phyloP scores from a whole-genome alignment of 768 basidiomycete species.

The Arthromyces matolae region DNA sequence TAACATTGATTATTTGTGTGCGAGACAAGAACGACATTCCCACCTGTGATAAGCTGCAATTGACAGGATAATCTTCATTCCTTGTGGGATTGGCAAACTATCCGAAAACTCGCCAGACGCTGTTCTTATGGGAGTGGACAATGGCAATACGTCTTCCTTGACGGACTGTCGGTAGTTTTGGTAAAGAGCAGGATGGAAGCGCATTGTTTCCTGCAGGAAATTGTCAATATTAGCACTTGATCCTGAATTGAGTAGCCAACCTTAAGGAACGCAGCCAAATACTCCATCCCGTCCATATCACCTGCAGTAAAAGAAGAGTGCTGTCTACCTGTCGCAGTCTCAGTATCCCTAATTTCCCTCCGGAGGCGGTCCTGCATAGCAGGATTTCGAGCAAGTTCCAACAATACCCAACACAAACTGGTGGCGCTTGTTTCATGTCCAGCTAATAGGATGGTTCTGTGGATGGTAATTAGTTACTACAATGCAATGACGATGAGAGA shows the following conservation, averaged over 20 bases:
- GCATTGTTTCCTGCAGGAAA: slow-evolving; percentile 41
- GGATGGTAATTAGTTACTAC: not conserved
- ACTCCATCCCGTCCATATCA: slow-evolving; percentile 51
- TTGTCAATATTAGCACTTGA: not conserved
- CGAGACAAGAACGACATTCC: not conserved
- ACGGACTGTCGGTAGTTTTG: slow-evolving; percentile 50
- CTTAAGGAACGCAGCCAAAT: slow-evolving; percentile 46
- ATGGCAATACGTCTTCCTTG: slow-evolving; percentile 55
- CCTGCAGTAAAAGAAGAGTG: slow-evolving; percentile 39
- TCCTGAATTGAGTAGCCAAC: slow-evolving; percentile 16
- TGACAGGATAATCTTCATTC: slow-evolving; percentile 48
- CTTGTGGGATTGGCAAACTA: slow-evolving; percentile 46
- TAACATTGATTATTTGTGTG: not conserved
- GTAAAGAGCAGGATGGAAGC: slow-evolving; percentile 50
- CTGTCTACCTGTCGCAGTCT: slow-evolving; percentile 33
- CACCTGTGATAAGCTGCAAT: slow-evolving; percentile 56
- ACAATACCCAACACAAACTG: slow-evolving; percentile 55
- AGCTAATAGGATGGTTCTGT: slow-evolving; percentile 43
- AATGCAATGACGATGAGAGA: not conserved
- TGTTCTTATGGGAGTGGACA: slow-evolving; percentile 49
- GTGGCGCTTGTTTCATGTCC: slow-evolving; percentile 64
- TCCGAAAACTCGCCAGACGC: slow-evolving; percentile 39
- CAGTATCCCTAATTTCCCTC: slow-evolving; percentile 46
- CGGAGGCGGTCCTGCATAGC: slow-evolving; percentile 60
- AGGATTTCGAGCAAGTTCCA: slow-evolving; percentile 57